Base-by-base conservation (phyloP, 441 rosid genomes). In the Populus tomentosa region DNA sequence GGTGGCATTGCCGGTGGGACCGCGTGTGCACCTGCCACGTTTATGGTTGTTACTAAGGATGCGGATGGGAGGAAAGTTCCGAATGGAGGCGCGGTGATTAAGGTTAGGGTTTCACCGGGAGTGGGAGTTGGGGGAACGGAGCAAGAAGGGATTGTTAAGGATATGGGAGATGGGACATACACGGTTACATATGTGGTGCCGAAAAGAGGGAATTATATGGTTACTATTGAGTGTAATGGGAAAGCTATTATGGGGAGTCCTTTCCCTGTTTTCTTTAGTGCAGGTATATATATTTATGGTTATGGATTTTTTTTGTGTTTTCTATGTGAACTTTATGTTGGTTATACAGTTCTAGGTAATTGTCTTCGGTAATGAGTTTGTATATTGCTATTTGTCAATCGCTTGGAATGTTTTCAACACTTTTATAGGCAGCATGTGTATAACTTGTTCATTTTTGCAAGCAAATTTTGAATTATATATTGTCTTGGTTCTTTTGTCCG, bases 181-280 rank as follows among this genome's bases (percentile, higher is more conserved):
- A 84, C 88, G 0, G 97, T 94, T 33, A 93, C 98, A 24, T 97
- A 93, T 85, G 97, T 89, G 70, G 99, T 93, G 75, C 98, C 99
- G 10, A 97, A 92, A 84, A 91, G 98, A 81, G 99, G 99, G 71
- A 92, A 94, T 86, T 97, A 97, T 85, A 97, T 94, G 98, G 89
- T 97, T 56, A 90, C 80, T 78, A 86, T 97, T 82, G 98, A 97
- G 40, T 94, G 98, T 73, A 91, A 94, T 80, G 97, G 92, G 36
- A 88, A 78, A 81, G 83, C 97, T n/a, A 92, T 97, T 8, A 90
- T 88, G 97, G 98, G 98, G 28, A 97, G 97, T 82, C 98, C 98
- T 0, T 97, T 97, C 68, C 98, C 99, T 18, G 97, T 97, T 61
- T 97, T 94, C 88, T 97, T 97, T 84, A 94, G 98, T 78, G 90